phyloP scores from a whole-genome alignment of 192 early-diverging fungal species.

The Backusella liffmaniae region DNA sequence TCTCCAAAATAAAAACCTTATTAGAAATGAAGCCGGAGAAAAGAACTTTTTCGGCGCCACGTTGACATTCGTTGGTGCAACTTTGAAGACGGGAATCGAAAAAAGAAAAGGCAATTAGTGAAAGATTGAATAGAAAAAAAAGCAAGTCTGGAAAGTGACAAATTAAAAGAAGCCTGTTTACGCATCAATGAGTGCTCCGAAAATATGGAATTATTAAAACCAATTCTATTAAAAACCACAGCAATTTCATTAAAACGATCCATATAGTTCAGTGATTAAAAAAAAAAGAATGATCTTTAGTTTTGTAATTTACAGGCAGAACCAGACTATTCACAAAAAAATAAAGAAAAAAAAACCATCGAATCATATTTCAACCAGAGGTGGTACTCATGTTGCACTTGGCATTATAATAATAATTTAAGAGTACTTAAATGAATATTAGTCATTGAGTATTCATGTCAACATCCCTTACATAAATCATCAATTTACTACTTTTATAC shows the following conservation, averaged over 20 bases:
- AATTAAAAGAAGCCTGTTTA: neutral
- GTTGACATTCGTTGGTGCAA: conserved; percentile 5
- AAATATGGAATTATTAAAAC: neutral
- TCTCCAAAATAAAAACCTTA: conserved; percentile 4
- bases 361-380: neutral
- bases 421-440: conserved; percentile 9
- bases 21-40: conserved; percentile 3
- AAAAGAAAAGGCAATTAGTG: neutral
- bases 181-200: neutral
- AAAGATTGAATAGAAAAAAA: neutral
- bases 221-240: neutral
- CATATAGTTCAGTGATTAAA: neutral
- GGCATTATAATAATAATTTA: neutral
- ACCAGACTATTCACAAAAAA: neutral
- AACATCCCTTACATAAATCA: neutral
- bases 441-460: neutral
- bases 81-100: conserved; percentile 4
- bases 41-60: neutral
- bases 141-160: neutral
- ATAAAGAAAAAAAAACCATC: neutral
- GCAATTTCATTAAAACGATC: neutral
- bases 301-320: neutral
- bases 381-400: conserved; percentile 4
- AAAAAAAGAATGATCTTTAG: neutral
- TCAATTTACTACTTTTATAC: neutral